Percentiles rank a stretch among this genome's conserved stretches.
Conservation (phyloP, 2,329 filamentous ascomycete genomes). For the Ascochyta viciae-villosae region DNA sequence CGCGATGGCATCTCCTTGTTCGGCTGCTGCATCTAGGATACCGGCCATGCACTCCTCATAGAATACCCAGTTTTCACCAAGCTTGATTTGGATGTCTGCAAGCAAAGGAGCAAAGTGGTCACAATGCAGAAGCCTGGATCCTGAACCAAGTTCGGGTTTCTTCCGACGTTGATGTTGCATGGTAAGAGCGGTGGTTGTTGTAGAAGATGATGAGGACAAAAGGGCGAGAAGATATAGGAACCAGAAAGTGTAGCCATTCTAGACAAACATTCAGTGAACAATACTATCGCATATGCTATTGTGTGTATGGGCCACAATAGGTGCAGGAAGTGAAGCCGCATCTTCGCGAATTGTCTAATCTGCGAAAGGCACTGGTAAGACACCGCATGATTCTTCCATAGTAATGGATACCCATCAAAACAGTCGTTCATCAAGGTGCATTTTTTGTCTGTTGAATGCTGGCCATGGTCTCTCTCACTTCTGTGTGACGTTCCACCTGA, state of each 20-base stretch:
- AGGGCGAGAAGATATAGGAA: neutral
- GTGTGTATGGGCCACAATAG: neutral
- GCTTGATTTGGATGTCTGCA: slow-evolving; percentile 14
- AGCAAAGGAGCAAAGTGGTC: slow-evolving; percentile 14
- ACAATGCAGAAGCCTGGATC: neutral
- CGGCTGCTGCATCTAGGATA: slow-evolving; percentile 3
- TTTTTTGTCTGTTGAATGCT: neutral
- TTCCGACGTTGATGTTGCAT: neutral
- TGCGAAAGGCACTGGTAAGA: neutral
- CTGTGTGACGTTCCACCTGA: slow-evolving; percentile 28
- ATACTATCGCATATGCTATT: neutral
- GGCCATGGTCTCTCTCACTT: too few species aligned
- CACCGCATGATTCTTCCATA: neutral
- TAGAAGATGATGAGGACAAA: neutral
- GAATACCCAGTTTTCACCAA: slow-evolving; percentile 21
- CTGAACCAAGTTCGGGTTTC: neutral
- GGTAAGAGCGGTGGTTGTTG: neutral
- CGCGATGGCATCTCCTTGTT: slow-evolving; percentile 10
- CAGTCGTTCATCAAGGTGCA: neutral
- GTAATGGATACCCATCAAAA: neutral
- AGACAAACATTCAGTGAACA: neutral
- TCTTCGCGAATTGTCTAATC: neutral
- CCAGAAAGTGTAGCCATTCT: neutral
- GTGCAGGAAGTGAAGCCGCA: neutral
- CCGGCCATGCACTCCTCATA: slow-evolving; percentile 25